Evolutionary conservation across 768 basidiomycete species (phyloP), one percentile per base, ranked within the genome.

Genomic region (Strobilomyces confusus): DNA sequence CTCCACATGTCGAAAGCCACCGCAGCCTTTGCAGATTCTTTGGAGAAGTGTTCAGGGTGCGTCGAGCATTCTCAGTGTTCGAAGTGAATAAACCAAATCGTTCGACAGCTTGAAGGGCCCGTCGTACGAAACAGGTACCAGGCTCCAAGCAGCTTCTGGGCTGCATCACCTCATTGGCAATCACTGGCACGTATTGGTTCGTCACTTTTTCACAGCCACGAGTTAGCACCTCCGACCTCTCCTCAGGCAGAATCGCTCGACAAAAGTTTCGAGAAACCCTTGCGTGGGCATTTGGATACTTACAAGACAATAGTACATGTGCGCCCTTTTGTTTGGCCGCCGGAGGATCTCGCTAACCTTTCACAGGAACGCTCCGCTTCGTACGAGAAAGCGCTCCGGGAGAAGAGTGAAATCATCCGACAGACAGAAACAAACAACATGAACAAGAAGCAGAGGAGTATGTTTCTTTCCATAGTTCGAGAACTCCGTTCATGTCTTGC

Each of bases 131-230:
- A 74, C 88, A 23, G 88, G 89, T 12, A 87, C 88, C 22, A 79
- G 89, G 54, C 73, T 95, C 42, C 89, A 92, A 63, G 92, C 90
- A 26, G 84, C 89, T 25, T 85, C 89, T 19, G 94, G 95, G 5
- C 73, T 98, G 41, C 92, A 95, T 69, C 89, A 95, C 69, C 80
- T 98, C 58, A 86, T 95, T 60, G 85, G 87, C 46, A 95, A 95
- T 67, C 91, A 95, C 59, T 93, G 90, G 81, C 91, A 93, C 69
- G 83, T 98, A 52, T 74, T 98, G 66, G 92, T 92, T 56, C 55
- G 84, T 77, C 50, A 37, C 26, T 34, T 54, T 34, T 22, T 56
- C 57, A 49, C 58, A 52, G 49, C 29, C 34, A 32, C 40, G 26
- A 44, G 23, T 46, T 23, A 46, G 48, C 19, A 29, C 46, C 48